Base-by-base conservation (phyloP, 2,329 filamentous ascomycete genomes). In the Aspergillus quadrilineatus region DNA sequence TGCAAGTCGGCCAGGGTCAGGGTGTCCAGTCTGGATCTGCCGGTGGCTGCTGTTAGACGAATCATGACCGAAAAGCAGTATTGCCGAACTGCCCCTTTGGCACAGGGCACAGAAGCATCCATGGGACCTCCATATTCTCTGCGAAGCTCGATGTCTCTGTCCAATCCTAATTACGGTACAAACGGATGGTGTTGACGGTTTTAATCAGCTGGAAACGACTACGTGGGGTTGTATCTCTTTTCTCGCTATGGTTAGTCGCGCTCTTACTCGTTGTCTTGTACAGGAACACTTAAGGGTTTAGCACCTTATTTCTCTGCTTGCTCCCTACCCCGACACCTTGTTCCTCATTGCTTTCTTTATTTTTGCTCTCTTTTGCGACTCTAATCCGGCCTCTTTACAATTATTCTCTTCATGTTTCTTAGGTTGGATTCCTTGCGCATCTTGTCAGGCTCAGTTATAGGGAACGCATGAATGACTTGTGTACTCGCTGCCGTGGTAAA, bases 1-100 rank as follows among this genome's bases (percentile, higher is more conserved):
- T 99, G 69, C 92, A 96, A 75, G 94, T 99, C 70, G 90, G 92
- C 58, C 89, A 92, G 74, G 94, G 94, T 72, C 92, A 96, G 78
- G 92, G 92, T 69, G 93, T 99, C 66, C 90, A 95, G 76, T 89
- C 87, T 69, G 89, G 89, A 67, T 90, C 89, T 68, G 90, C 85
- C 73, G 88, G 89, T 72, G 88, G 90, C 75, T 97, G 92, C 85
- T 97, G 92, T 82, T 97, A 95, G 81, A 82, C 69, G 62, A 63
- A 47, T 53, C 28, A 50, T 54, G 50, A 39, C 50, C 32, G 62
- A 64, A 49, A 41, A 57, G 54, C 60, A 63, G 61, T 61, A 64
- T 63, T 66, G 63, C 61, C 46, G 22, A 55, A 57, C 51, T 7
- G 14, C 45, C 37, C 36, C 49, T 28, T 55, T 52, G 48, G 36